These are phyloP conservation scores for Cyclocybe aegerita DNA, from an alignment of 768 basidiomycete species.

Conservation along the genomic window DNA sequence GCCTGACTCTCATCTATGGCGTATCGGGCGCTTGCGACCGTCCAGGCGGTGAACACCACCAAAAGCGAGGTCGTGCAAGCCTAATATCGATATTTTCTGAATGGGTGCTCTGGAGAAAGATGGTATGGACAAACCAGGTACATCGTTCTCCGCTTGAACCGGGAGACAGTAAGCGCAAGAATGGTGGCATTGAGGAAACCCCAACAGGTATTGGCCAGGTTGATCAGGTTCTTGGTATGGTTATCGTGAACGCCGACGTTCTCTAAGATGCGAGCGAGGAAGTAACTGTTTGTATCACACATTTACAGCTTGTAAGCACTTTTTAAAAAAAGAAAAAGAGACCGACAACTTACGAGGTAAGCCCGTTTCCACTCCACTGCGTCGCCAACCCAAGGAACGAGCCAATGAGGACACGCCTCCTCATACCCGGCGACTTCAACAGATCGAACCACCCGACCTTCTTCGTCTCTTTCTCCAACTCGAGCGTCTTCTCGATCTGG, in stretches of 20 bases:
- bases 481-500: slow-evolving; percentile 55
- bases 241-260: slow-evolving; percentile 52
- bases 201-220: slow-evolving; percentile 54
- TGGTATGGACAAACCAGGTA: slow-evolving; percentile 41
- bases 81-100: slow-evolving; percentile 18
- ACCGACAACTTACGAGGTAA: slow-evolving; percentile 41
- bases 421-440: slow-evolving; percentile 48
- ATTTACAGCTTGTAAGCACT: not conserved
- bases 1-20: slow-evolving; percentile 37
- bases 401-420: slow-evolving; percentile 47
- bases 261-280: slow-evolving; percentile 53
- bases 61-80: slow-evolving; percentile 45
- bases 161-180: slow-evolving; percentile 47
- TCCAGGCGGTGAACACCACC: slow-evolving; percentile 53
- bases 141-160: slow-evolving; percentile 45
- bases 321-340: not conserved
- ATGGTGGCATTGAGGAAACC: slow-evolving; percentile 52
- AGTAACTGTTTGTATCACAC: slow-evolving; percentile 36
- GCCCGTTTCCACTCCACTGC: slow-evolving; percentile 65
- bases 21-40: slow-evolving; percentile 51
- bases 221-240: slow-evolving; percentile 55
- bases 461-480: slow-evolving; percentile 47
- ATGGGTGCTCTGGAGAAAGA: not conserved
- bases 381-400: slow-evolving; percentile 55
- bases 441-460: slow-evolving; percentile 49